phyloP scores from a whole-genome alignment of 1,284 basidiomycete species.

The Cutaneotrichosporon arboriforme region DNA sequence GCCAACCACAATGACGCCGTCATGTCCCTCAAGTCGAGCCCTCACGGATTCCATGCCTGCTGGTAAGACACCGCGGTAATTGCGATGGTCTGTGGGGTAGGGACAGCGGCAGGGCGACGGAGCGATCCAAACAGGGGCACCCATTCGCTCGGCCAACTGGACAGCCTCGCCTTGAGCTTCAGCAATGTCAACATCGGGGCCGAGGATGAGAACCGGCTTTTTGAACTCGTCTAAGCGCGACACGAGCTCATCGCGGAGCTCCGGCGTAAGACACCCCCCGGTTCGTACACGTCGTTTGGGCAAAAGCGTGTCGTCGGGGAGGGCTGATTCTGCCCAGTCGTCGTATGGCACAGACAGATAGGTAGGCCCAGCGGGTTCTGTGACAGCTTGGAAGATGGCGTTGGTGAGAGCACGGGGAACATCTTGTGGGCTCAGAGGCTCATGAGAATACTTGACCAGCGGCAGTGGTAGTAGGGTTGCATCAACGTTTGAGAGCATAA shows the following conservation, averaged over 20 bases:
- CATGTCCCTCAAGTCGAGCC: constrained; percentile 4
- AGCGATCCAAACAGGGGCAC: constrained; percentile 10
- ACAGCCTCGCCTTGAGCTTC: background rate
- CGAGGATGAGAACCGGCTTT: constrained; percentile 8
- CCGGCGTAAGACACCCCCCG: background rate
- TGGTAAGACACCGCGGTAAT: constrained; percentile 9
- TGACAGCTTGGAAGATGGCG: constrained; percentile 5
- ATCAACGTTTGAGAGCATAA: constrained; percentile 15
- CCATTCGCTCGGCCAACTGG: constrained; percentile 7
- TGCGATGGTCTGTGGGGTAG: constrained; percentile 9
- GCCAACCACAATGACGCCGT: constrained; percentile 10
- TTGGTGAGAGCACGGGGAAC: constrained; percentile 11
- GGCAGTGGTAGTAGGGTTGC: constrained; percentile 5
- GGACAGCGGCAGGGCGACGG: constrained; percentile 9
- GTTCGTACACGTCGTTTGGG: background rate
- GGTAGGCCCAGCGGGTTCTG: constrained; percentile 5
- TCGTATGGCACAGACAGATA: constrained; percentile 14
- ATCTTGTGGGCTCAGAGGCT: constrained; percentile 9
- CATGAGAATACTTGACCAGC: constrained; percentile 8
- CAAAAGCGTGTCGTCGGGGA: constrained; percentile 5
- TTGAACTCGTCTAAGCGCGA: background rate
- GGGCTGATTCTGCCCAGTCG: constrained; percentile 7
- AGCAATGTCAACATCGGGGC: constrained; percentile 10
- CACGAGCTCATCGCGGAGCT: background rate
- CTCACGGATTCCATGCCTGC: constrained; percentile 8